These are phyloP conservation scores for Suillus ampliporus DNA, from an alignment of 768 basidiomycete genomes.

Conservation along the genomic window DNA sequence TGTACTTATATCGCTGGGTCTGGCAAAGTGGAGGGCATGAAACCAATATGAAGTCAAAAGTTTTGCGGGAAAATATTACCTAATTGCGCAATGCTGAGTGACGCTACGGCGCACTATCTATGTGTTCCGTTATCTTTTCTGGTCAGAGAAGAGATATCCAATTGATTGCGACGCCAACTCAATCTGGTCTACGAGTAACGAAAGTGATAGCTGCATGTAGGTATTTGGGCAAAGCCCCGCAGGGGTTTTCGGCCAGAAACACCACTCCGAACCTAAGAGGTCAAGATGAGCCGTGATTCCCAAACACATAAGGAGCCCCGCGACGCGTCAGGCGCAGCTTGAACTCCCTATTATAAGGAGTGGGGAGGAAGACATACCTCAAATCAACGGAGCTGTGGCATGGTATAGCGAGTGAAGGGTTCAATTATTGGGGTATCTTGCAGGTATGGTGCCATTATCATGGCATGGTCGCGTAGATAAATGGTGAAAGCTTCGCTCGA, in stretches of 20 bases:
- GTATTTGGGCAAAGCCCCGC: slow-evolving; percentile 17
- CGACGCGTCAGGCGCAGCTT: slow-evolving; percentile 6
- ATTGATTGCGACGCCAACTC: no score
- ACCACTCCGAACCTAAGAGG: background rate
- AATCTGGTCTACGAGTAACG: no score
- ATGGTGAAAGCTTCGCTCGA: slow-evolving; percentile 33
- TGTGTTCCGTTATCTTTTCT: no score
- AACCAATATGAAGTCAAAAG: no score
- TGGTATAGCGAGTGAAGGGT: slow-evolving; percentile 11
- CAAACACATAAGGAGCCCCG: background rate
- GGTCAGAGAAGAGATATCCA: no score
- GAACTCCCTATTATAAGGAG: slow-evolving; percentile 1
- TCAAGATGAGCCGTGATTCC: slow-evolving; percentile 5
- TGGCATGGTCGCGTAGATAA: slow-evolving; percentile 37
- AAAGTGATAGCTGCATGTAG: background rate
- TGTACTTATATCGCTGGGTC: no score
- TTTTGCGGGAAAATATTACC: no score
- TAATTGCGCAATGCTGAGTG: no score
- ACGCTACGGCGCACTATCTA: no score
- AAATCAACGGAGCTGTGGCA: slow-evolving; percentile 14
- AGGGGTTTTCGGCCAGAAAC: slow-evolving; percentile 9
- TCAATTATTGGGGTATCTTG: slow-evolving; percentile 22
- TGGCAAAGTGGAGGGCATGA: no score
- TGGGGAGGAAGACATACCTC: background rate
- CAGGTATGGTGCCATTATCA: slow-evolving; percentile 33